Percentiles rank a stretch among this genome's conserved stretches.
Conservation (phyloP, 2,329 filamentous ascomycete genomes). For the Ascochyta lentis region DNA sequence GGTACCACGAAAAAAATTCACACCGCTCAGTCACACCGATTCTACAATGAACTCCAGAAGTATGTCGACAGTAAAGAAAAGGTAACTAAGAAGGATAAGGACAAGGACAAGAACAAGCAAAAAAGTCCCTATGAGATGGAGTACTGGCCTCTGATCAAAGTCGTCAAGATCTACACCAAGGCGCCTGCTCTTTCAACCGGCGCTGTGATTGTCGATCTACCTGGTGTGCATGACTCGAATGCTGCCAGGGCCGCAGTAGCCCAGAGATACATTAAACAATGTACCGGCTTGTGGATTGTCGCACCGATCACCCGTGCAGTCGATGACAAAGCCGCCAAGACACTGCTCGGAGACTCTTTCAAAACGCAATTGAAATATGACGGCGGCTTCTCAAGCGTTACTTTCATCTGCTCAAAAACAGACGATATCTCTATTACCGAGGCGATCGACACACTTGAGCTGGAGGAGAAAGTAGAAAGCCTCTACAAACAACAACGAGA, state of each 20-base stretch:
- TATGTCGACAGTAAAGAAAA: slow-evolving; percentile 66
- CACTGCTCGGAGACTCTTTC: slow-evolving; percentile 63
- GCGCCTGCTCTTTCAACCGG: slow-evolving; percentile 60
- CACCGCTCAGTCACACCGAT: slow-evolving; percentile 45
- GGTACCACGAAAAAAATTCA: slow-evolving; percentile 54
- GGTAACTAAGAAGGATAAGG: slow-evolving; percentile 39
- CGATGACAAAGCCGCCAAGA: slow-evolving; percentile 65
- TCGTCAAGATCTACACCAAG: slow-evolving; percentile 61
- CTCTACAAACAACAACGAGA: slow-evolving; percentile 34
- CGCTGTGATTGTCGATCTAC: slow-evolving; percentile 64
- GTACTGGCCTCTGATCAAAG: slow-evolving; percentile 62
- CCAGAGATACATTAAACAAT: slow-evolving; percentile 65
- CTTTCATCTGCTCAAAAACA: slow-evolving; percentile 69
- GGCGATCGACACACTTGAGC: slow-evolving; percentile 48
- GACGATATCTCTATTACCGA: slow-evolving; percentile 64
- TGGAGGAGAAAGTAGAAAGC: slow-evolving; percentile 42
- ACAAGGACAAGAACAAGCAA: slow-evolving; percentile 30
- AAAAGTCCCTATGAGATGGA: slow-evolving; percentile 40
- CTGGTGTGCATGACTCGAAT: slow-evolving; percentile 66
- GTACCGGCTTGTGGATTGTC: slow-evolving; percentile 67
- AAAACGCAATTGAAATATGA: slow-evolving; percentile 67
- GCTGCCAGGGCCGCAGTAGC: slow-evolving; percentile 65
- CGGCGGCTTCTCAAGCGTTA: slow-evolving; percentile 60
- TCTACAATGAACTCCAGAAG: slow-evolving; percentile 56
- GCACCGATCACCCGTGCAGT: slow-evolving; percentile 67